A percentile compares a stretch with the other conserved stretches of the same genome.
Evolutionary conservation across 257 asterid genomes (phyloP).

Genomic region (Nicotiana knightiana): DNA sequence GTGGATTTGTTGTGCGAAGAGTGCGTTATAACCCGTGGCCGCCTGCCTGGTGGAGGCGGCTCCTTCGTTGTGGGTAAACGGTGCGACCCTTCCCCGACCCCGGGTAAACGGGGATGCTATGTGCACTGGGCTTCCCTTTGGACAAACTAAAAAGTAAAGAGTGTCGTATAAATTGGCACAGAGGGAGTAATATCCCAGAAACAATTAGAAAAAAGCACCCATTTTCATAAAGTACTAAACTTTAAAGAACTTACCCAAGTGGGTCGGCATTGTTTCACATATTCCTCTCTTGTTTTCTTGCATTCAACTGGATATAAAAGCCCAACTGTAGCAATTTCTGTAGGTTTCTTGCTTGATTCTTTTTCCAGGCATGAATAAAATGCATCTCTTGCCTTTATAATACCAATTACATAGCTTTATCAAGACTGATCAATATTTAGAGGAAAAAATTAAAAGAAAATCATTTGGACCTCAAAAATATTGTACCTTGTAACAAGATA

Average conservation of each 20-base stretch:
- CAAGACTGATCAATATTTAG: neutral
- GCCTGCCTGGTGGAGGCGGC: no score
- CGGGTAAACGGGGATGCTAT: no score
- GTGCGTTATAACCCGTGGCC: no score
- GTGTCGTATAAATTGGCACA: no score
- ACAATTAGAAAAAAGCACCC: neutral
- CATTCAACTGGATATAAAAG: slow-evolving; percentile 84
- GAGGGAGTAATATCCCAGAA: neutral
- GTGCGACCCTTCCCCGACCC: no score
- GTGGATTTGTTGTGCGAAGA: no score
- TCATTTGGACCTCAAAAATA: neutral
- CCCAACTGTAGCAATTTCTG: slow-evolving; percentile 86
- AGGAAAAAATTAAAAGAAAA: no score
- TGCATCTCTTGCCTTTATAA: slow-evolving; percentile 77
- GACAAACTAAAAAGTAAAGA: no score
- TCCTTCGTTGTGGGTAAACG: no score
- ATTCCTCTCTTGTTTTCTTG: slow-evolving; percentile 62
- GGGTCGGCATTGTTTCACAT: slow-evolving; percentile 68
- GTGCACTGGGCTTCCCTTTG: no score
- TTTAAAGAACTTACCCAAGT: slow-evolving; percentile 63
- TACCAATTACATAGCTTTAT: neutral
- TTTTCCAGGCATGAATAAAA: slow-evolving; percentile 76
- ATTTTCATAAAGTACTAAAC: neutral
- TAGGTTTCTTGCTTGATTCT: slow-evolving; percentile 63
- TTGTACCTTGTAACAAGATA: slow-evolving; percentile 72